phyloP scores from a whole-genome alignment of 2,329 filamentous ascomycete species.

The Huntiella abstrusa region DNA sequence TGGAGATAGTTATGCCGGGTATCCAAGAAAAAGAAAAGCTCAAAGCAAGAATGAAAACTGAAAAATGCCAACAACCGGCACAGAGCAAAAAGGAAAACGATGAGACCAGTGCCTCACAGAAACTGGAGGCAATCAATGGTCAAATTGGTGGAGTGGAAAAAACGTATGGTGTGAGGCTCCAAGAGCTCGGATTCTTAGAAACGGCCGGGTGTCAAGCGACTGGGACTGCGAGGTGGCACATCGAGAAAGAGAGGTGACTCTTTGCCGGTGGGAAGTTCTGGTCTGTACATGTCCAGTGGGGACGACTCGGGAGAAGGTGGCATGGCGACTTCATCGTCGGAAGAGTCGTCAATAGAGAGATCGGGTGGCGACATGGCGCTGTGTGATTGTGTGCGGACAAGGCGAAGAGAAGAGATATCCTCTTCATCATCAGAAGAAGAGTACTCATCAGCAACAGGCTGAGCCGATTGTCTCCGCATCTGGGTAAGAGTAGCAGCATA shows the following conservation, averaged over 20 bases:
- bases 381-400: constrained; percentile 52
- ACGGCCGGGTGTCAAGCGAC: constrained; percentile 23
- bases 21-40: background rate
- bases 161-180: constrained; percentile 7
- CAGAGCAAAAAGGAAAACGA: background rate
- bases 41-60: background rate
- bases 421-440: constrained; percentile 40
- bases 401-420: constrained; percentile 44
- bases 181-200: background rate
- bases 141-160: background rate
- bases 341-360: constrained; percentile 50
- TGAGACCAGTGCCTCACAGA: background rate
- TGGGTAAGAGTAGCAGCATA: background rate
- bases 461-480: background rate
- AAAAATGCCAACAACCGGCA: background rate
- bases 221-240: constrained; percentile 30
- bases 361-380: constrained; percentile 41
- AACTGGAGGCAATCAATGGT: background rate
- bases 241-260: constrained; percentile 7
- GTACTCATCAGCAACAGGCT: constrained; percentile 20
- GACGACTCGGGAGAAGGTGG: constrained; percentile 48
- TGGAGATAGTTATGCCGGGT: too few species aligned
- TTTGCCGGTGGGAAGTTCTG: background rate
- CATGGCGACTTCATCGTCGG: constrained; percentile 51
- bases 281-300: constrained; percentile 14